Evolutionary conservation across 2,329 filamentous ascomycete species (phyloP), one percentile per base, ranked within the genome.

Genomic region (Chrysosporium keratinophilum): DNA sequence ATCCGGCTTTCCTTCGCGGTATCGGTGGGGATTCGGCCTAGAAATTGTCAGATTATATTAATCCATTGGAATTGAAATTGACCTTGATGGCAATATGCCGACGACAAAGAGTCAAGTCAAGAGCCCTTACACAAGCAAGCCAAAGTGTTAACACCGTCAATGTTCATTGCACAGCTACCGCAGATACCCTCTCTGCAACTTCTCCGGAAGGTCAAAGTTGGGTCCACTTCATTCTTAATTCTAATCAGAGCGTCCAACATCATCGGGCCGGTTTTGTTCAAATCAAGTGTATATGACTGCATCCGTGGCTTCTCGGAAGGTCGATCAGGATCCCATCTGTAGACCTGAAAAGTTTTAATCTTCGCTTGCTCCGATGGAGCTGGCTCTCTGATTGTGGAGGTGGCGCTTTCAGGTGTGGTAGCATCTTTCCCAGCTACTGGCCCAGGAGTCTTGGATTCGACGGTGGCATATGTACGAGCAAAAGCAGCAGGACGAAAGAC

Each of bases 261-360:
- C 93, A 98, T 98, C 62, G 93, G 93, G 33, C 93, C 93, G 41
- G 93, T 98, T 85, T 97, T 96, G 79, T 97, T 97, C 64, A 98
- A 76, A 70, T 98, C 93, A 66, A 98, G 78, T 35, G 87, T 87
- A 76, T 97, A 98, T 62, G 81, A 82, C 78, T 98, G 89, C 87
- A 98, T 95, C 71, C 78, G 80, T 58, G 93, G 93, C 83, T 98
- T 98, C 73, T 87, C 84, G 66, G 83, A 82, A 56, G 93, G 93
- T 69, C 84, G 80, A 69, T 97, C 93, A 57, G 93, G 93, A 71
- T 94, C 95, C 93, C 93, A 98, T 71, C 93, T 83, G 83, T 98
- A 98, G 78, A 98, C 85, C 74, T 95, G 85, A 82, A 98, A 98
- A 50, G 86, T 89, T 84, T 96, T 97, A 76, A 87, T 82, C 64